Evolutionary conservation across 192 early-diverging fungal species (phyloP), one percentile per base, ranked within the genome.

Genomic region (Coemansia biformis): DNA sequence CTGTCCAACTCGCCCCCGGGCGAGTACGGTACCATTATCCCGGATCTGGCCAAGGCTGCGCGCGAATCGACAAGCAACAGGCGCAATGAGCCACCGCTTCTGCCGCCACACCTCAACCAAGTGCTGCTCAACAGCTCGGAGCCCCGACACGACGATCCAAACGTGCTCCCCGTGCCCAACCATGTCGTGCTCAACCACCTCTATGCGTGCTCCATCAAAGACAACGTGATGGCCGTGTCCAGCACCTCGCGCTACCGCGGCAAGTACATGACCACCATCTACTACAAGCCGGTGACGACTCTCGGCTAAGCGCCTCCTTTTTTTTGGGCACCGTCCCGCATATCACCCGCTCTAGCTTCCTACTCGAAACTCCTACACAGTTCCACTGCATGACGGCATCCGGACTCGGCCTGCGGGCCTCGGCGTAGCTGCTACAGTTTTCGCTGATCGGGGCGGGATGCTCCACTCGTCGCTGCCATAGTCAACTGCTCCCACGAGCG

Each of bases 111-210:
- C 56, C 63, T 96, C 31, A 88, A 93, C 62, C 86, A 89, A 53
- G 95, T 96, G 10, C 64, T 98, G 51, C 70, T 98, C 11, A 96
- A 98, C 65, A 79, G 77, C 38, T 57, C 70, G 13, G 69, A 79
- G 5, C 63, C 82, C 22, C 80, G 82, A 17, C 77, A 79, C 19
- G 84, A 91, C 50, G 96, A 98, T 60, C 74, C 80, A 0, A 86
- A 85, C 54, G 75, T 86, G 5, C 63, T 98, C 12, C 89, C 89
- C 0, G 86, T 89, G 17, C 95, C 95, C 8, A 90, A 90, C 49
- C 89, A 93, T 57, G 95, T 96, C 11, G 86, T 85, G 18, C 63
- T 98, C 48, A 96, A 96, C 59, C 95, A 98, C 61, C 67, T 98
- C 35, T 96, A 96, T 62, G 93, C 95, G 6, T 94, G 89, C 57